A percentile compares a stretch with the other conserved stretches of the same genome.
These are phyloP conservation scores for Lenzites betulinus DNA, from an alignment of 768 basidiomycete species.

Conservation along the genomic window DNA sequence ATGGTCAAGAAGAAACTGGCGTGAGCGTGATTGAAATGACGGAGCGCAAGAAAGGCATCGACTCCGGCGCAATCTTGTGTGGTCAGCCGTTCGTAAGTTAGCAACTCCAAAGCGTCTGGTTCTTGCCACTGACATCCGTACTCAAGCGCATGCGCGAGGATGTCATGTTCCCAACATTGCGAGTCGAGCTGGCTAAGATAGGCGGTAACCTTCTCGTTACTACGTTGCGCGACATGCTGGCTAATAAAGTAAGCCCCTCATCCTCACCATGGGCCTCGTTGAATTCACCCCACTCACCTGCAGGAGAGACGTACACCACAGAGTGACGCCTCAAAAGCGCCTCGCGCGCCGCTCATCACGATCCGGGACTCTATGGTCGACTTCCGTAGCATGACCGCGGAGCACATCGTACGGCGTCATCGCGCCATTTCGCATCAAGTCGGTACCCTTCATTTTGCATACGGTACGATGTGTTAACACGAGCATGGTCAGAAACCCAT, in stretches of 20 bases:
- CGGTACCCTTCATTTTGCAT: background rate
- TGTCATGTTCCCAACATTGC: conserved; percentile 48
- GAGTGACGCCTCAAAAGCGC: conserved; percentile 34
- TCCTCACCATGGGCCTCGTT: background rate
- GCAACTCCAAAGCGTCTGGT: background rate
- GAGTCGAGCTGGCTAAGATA: conserved; percentile 56
- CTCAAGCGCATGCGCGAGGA: background rate
- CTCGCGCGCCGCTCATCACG: conserved; percentile 63
- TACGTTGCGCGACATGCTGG: conserved; percentile 63
- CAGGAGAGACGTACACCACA: conserved; percentile 54
- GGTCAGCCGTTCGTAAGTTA: conserved; percentile 51
- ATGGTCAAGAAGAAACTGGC: conserved; percentile 68
- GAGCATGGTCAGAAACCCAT: conserved; percentile 30
- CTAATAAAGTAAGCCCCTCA: conserved; percentile 35
- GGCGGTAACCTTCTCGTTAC: conserved; percentile 76
- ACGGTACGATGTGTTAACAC: background rate
- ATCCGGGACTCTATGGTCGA: conserved; percentile 53
- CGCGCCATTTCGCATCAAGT: conserved; percentile 76
- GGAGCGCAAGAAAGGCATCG: conserved; percentile 68
- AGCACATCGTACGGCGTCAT: conserved; percentile 52
- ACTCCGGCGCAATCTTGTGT: conserved; percentile 75
- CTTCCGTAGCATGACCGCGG: conserved; percentile 59
- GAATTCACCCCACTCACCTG: background rate
- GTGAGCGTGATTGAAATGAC: conserved; percentile 83
- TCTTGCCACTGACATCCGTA: background rate